Conservation (phyloP, 176 grass and related monocot genomes). For the Pontederia paniculata region DNA sequence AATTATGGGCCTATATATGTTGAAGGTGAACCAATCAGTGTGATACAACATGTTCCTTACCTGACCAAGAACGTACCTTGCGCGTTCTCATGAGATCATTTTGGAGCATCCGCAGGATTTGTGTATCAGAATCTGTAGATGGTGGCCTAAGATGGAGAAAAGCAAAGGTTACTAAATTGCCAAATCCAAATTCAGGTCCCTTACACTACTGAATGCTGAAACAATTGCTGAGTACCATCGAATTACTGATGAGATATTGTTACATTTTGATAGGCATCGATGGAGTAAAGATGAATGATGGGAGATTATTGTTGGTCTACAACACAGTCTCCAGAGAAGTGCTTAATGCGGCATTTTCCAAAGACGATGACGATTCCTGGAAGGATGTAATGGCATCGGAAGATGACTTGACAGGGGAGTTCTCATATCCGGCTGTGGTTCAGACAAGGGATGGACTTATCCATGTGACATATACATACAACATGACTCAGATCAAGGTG, state of each 20-base stretch:
- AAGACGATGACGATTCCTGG: constrained; percentile 42
- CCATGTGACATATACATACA: constrained; percentile 49
- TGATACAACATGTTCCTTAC: constrained; percentile 32
- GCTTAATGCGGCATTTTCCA: constrained; percentile 38
- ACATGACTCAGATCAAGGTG: constrained; percentile 59
- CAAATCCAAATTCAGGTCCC: constrained; percentile 24
- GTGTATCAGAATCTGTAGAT: constrained; percentile 33
- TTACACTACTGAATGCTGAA: no score
- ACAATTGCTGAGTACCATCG: not conserved
- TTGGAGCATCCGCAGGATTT: constrained; percentile 11
- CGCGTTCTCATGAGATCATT: constrained; percentile 18
- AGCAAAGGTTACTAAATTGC: constrained; percentile 7
- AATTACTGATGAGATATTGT: no score
- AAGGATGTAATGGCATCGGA: constrained; percentile 37
- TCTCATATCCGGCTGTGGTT: constrained; percentile 47
- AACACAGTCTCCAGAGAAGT: constrained; percentile 46
- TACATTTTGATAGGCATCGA: constrained; percentile 29
- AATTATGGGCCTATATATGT: constrained; percentile 27
- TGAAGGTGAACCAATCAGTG: constrained; percentile 21
- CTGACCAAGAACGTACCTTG: constrained; percentile 10
- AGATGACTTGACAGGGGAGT: constrained; percentile 54
- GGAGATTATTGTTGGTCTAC: constrained; percentile 38
- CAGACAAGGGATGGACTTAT: constrained; percentile 32
- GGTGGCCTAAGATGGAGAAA: constrained; percentile 24
- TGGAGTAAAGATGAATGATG: constrained; percentile 58